Base-by-base conservation (phyloP, 768 basidiomycete species). In the Pleurotus tuber-regium region DNA sequence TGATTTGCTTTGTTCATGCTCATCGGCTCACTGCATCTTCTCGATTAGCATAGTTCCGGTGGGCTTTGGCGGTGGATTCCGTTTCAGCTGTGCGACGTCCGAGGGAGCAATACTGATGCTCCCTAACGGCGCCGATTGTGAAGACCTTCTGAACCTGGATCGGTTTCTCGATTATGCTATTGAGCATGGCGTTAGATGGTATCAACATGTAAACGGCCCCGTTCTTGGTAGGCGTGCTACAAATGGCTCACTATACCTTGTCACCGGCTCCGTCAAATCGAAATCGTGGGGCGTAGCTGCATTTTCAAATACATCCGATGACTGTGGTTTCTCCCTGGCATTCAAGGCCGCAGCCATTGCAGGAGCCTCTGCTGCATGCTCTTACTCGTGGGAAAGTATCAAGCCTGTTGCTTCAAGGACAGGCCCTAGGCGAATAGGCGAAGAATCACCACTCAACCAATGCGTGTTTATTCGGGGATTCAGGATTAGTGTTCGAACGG, bases 191-290 rank as follows among this genome's bases (percentile, higher is more conserved):
- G 41, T 30, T 7, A n/a, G 10, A 1, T 57, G 57, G 57, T 57
- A 57, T 33, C 31, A 39, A 5, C 55, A 55, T 12, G 52, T 50
- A 12, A 48, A 26, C 12, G 50, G 25, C 3, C 12, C 6, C 18
- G 53, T 49, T 4, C 21, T 55, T 18, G 44, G n/a, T n/a, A n/a
- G n/a, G n/a, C n/a, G n/a, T n/a, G n/a, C n/a, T n/a, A n/a, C 54
- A n/a, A 58, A 55, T 35, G 62, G 57, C 38, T 23, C 58, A 21
- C 42, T 62, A n/a, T 61, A 54, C 50, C 55, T 61, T 18, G 35
- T 63, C 4, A 60, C 60, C 8, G 59, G 59, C 10, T 52, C 29
- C 28, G 62, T 62, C 43, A 63, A 63, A 48, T 46, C 56, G 10
- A 12, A 19, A 8, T 50, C 57, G 4, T 60, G 60, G 58, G 56